Evolutionary conservation across 441 rosid species (phyloP).

Genomic region (Cnidoscolus chayamansa): DNA sequence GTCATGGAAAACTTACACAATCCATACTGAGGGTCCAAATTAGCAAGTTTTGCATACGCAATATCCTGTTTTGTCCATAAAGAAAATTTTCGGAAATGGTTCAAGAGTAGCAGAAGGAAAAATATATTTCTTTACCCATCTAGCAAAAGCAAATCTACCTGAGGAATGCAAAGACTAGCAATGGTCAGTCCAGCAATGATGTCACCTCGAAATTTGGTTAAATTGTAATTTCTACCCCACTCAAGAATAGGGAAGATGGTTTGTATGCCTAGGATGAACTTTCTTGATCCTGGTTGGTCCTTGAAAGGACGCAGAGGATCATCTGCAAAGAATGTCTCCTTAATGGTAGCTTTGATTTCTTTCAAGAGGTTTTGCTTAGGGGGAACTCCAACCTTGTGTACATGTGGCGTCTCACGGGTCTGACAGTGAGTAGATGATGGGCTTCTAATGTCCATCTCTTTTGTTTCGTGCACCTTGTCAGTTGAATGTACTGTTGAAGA

Average conservation of each 20-base stretch:
- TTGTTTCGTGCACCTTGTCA: slow-evolving; percentile 36
- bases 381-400: slow-evolving; percentile 76
- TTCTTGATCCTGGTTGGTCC: slow-evolving; percentile 57
- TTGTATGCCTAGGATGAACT: slow-evolving; percentile 60
- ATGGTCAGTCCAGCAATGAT: slow-evolving; percentile 91
- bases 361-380: slow-evolving; percentile 66
- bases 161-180: slow-evolving; percentile 98
- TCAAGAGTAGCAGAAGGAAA: neutral
- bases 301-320: slow-evolving; percentile 83
- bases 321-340: slow-evolving; percentile 82
- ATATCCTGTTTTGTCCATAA: slow-evolving; percentile 52
- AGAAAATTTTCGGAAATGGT: slow-evolving; percentile 7
- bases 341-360: slow-evolving; percentile 52
- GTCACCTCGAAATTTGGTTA: slow-evolving; percentile 68
- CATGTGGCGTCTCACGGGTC: slow-evolving; percentile 27
- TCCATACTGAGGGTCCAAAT: slow-evolving; percentile 68
- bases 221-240: slow-evolving; percentile 64
- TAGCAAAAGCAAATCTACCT: slow-evolving; percentile 41
- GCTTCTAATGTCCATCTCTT: slow-evolving; percentile 36
- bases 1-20: slow-evolving; percentile 52
- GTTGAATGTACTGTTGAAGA: slow-evolving; percentile 34
- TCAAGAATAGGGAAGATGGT: slow-evolving; percentile 82
- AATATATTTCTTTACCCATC: neutral
- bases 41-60: slow-evolving; percentile 79
- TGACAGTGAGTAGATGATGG: slow-evolving; percentile 34